phyloP scores from a whole-genome alignment of 352 stramenopile genomes.

The Phytophthora citricola region DNA sequence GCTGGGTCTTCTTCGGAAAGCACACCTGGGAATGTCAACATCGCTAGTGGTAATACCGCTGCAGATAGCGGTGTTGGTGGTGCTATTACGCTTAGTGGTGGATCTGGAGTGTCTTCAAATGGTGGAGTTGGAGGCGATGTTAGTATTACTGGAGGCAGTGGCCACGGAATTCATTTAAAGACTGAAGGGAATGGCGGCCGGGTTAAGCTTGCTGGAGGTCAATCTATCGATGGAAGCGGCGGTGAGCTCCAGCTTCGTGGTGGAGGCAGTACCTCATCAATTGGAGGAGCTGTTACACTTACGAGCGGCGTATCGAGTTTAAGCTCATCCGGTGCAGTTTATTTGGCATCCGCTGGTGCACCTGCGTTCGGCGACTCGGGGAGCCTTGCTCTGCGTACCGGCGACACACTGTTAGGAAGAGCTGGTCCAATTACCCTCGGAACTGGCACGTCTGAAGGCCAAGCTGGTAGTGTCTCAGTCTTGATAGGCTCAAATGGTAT shows the following conservation, averaged over 20 bases:
- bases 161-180: constrained; percentile 43
- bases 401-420: constrained; percentile 40
- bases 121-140: constrained; percentile 56
- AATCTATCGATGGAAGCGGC: constrained; percentile 48
- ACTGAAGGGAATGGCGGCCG: constrained; percentile 42
- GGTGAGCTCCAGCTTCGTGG: constrained; percentile 43
- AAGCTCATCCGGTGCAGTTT: constrained; percentile 53
- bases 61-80: constrained; percentile 40
- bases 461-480: constrained; percentile 48
- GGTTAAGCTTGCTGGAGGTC: constrained; percentile 42
- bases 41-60: constrained; percentile 46
- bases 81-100: constrained; percentile 44
- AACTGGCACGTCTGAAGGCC: constrained; percentile 51
- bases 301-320: constrained; percentile 51
- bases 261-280: constrained; percentile 48
- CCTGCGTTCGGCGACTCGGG: constrained; percentile 55
- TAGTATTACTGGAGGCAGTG: constrained; percentile 45
- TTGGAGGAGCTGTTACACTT: constrained; percentile 49
- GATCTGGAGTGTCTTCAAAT: constrained; percentile 53
- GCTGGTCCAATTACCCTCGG: constrained; percentile 52
- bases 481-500: constrained; percentile 47
- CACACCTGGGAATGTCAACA: constrained; percentile 37
- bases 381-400: constrained; percentile 41
- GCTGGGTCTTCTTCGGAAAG: constrained; percentile 41
- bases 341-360: constrained; percentile 44